Evolutionary conservation across 2,329 filamentous ascomycete species (phyloP), one percentile per base, ranked within the genome.

Genomic region (Leptoxyphium fumago): DNA sequence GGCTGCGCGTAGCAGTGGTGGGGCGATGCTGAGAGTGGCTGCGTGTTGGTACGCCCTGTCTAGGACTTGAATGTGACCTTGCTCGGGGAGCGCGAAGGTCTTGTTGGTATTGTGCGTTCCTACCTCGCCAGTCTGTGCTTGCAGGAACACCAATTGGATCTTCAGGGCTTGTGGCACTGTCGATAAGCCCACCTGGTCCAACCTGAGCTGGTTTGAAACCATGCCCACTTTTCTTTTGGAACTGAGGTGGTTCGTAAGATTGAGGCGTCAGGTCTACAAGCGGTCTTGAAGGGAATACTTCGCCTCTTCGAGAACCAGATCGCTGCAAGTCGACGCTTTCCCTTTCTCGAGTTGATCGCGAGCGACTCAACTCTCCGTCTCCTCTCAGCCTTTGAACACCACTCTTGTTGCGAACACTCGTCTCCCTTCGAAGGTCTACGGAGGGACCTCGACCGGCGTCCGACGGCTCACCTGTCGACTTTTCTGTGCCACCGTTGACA

Each of bases 251-350:
- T 48, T 82, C 78, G 41, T 72, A 69, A 55, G 80, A 82, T 41
- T 70, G 67, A 0, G 78, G 77, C 0, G 77, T 78, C 36, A 86
- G 69, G 54, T 84, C 82, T 28, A 87, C 63, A 5, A 87, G 68
- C 1, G 82, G 81, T 48, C 77, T 77, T 2, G 70, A 69, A 52
- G 42, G 43, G 32, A 13, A 36, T 5, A 3, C 32, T 13, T 36
- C 32, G 15, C 32, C 32, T 9, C 32, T 36, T 15, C 46, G 51
- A 2, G 73, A 74, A n/a, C 59, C 61, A n/a, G 66, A 65, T 41
- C 70, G 65, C 36, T 62, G 61, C 4, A 71, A 56, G 45, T 65
- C 61, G 34, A 60, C 55, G 15, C 32, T 36, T 13, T 13, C 32
- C 17, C 45, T 44, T 10, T 49, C 46, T 18, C 48, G 52, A 41